phyloP scores from a whole-genome alignment of 2,329 filamentous ascomycete species.

The Tolypocladium inflatum region DNA sequence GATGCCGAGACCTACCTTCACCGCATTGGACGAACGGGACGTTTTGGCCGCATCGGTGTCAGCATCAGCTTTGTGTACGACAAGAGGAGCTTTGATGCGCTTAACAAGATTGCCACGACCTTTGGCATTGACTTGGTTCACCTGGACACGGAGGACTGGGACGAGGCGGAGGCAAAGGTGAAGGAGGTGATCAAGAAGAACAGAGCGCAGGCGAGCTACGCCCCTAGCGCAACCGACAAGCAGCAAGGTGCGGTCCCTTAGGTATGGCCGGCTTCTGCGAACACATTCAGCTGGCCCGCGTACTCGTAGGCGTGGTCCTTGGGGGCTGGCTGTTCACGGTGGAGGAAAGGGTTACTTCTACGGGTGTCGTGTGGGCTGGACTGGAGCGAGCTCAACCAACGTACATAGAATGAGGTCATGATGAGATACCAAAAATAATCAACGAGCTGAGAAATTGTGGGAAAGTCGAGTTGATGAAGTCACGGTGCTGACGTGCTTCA shows the following conservation, averaged over 20 bases:
- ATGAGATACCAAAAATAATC: constrained; percentile 6
- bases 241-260: constrained; percentile 18
- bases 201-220: constrained; percentile 46
- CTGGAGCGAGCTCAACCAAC: neutral
- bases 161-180: constrained; percentile 73
- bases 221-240: constrained; percentile 33
- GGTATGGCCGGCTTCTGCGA: constrained; percentile 11
- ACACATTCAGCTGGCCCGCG: neutral
- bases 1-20: constrained; percentile 96
- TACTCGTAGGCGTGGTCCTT: neutral
- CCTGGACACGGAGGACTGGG: constrained; percentile 83
- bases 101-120: constrained; percentile 69
- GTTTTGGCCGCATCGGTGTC: constrained; percentile 93
- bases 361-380: neutral
- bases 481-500: neutral
- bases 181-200: constrained; percentile 72
- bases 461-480: neutral
- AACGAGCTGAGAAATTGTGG: neutral
- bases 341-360: neutral
- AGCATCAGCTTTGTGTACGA: constrained; percentile 92
- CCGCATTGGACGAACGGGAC: constrained; percentile 91
- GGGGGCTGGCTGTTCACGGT: neutral
- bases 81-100: constrained; percentile 67
- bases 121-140: constrained; percentile 75
- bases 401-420: constrained; percentile 1